A percentile compares a stretch with the other conserved stretches of the same genome.
phyloP scores from a whole-genome alignment of 1,139 yeast species.

The Kluyveromyces sp. region DNA sequence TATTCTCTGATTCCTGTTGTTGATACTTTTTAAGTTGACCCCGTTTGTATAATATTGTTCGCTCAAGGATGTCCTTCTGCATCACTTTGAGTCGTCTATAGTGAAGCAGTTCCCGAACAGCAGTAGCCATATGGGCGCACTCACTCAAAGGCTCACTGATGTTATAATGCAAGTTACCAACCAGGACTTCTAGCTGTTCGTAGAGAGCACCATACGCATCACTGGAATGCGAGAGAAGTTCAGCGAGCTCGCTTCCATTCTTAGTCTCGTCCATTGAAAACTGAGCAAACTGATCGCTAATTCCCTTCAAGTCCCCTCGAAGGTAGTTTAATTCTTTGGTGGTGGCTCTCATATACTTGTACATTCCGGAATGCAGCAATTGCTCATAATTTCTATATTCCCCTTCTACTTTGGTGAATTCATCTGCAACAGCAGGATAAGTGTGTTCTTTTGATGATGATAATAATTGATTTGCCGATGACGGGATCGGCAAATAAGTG shows the following conservation, averaged over 20 bases:
- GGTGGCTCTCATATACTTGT: constrained; percentile 58
- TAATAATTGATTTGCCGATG: constrained; percentile 37
- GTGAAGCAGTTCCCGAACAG: constrained; percentile 59
- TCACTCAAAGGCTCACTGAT: constrained; percentile 84
- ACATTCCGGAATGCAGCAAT: constrained; percentile 50
- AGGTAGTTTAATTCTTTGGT: constrained; percentile 58
- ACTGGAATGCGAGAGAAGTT: constrained; percentile 66
- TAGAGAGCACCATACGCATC: constrained; percentile 72
- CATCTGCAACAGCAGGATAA: constrained; percentile 34
- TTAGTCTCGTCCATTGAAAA: constrained; percentile 59
- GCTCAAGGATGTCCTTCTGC: constrained; percentile 48
- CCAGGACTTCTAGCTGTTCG: constrained; percentile 57
- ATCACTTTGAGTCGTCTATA: constrained; percentile 63
- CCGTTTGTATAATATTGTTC: constrained; percentile 27
- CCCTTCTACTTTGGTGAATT: constrained; percentile 30
- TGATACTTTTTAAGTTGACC: constrained; percentile 28
- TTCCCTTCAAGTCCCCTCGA: constrained; percentile 37
- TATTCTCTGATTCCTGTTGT: constrained; percentile 30
- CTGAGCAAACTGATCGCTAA: constrained; percentile 37
- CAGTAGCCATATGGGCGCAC: constrained; percentile 66
- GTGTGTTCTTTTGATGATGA: constrained; percentile 20
- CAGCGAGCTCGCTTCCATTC: constrained; percentile 26
- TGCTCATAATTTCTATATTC: constrained; percentile 51
- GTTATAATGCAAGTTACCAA: constrained; percentile 61
- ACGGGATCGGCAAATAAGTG: constrained; percentile 55